Evolutionary conservation across 2,329 filamentous ascomycete genomes (phyloP), one percentile per base, ranked within the genome.

Genomic region (Fusarium sp.): DNA sequence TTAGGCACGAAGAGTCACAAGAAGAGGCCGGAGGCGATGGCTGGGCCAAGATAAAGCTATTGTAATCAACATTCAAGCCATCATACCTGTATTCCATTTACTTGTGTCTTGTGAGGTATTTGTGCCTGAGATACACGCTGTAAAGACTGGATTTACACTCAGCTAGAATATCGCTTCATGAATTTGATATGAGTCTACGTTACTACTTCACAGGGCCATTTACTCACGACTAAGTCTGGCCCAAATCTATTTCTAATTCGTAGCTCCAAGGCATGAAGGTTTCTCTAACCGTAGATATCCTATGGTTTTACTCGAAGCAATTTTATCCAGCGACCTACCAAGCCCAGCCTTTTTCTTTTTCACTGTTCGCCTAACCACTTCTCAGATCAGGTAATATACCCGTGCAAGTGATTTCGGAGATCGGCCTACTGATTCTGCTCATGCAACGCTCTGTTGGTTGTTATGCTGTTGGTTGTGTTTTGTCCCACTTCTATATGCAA

Each of bases 401-500:
- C 38, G 38, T 1, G 7, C 24, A 31, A n/a, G 2, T 15, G 6
- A 18, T 8, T 28, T 39, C 2, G 3, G 5, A 61, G 8, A 0
- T 18, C 10, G 44, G 31, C 1, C 28, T 24, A 9, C 12, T 49
- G 31, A 31, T 31, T 14, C 17, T n/a, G 2, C 6, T 18, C 2
- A 62, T 62, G 56, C 12, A 51, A 64, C 62, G 22, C 24, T 51
- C 22, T 62, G 61, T 64, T 64, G 61, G 61, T 64, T 61, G 31
- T 64, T 22, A 24, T 64, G 61, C 28, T 49, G 61, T 64, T 64
- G 61, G 62, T 38, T 15, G 22, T 64, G 44, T n/a, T 28, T 17
- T n/a, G 62, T 62, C 55, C 56, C 62, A 62, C 62, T 51, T 62
- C 13, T 26, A 15, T n/a, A 64, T 64, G 62, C 62, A 64, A 22